These are phyloP conservation scores for Pseudozyma pruni DNA, from an alignment of 1,284 basidiomycete species.

Conservation along the genomic window DNA sequence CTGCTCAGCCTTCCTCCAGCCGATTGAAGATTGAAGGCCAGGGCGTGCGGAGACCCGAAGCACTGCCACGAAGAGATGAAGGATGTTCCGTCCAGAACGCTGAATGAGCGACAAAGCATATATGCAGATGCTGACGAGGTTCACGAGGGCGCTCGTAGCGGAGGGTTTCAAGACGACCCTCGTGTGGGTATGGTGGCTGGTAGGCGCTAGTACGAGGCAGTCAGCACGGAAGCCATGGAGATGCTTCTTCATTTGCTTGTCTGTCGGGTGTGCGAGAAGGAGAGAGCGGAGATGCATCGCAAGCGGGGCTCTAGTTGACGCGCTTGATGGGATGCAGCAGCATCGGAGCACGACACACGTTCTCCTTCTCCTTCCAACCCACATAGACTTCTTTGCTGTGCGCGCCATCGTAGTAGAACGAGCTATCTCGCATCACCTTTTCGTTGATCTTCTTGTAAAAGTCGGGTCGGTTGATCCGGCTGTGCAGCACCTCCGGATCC, in stretches of 20 bases:
- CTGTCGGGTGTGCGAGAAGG: no score
- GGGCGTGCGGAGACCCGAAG: background rate
- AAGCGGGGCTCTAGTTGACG: conserved; percentile 47
- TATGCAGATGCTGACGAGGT: conserved; percentile 11
- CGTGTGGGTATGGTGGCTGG: conserved; percentile 35
- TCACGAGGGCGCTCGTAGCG: background rate
- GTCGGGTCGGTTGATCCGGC: conserved; percentile 64
- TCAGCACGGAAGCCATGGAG: background rate
- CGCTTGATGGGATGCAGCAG: conserved; percentile 67
- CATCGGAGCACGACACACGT: conserved; percentile 65
- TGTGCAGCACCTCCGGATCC: conserved; percentile 64
- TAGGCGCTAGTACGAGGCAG: conserved; percentile 13
- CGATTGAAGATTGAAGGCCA: background rate
- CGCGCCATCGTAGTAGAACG: conserved; percentile 66
- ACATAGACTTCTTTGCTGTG: conserved; percentile 66
- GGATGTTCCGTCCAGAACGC: conserved; percentile 19
- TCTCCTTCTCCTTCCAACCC: conserved; percentile 65
- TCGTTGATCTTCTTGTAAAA: conserved; percentile 68
- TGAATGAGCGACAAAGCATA: conserved; percentile 4
- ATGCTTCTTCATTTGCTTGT: no score
- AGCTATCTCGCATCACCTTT: conserved; percentile 65
- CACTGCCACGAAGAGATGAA: conserved; percentile 12
- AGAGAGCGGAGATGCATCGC: no score
- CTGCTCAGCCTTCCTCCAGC: conserved; percentile 1
- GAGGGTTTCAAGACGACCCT: conserved; percentile 10